Evolutionary conservation across 805 yeast species (phyloP).

Genomic region (Groenewaldozyma salmanticensis): DNA sequence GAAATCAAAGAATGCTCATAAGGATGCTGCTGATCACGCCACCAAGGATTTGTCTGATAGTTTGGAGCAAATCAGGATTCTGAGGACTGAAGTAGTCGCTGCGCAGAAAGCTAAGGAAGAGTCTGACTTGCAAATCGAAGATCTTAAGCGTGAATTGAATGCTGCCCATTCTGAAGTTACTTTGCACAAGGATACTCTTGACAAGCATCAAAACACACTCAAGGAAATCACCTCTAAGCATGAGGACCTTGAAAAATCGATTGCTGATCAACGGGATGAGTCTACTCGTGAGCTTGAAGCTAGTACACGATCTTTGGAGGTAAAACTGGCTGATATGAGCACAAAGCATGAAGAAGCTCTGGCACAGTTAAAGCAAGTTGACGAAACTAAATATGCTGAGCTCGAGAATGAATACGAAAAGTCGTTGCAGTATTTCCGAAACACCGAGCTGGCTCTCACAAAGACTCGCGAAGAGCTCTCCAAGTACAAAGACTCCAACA

Average conservation of each 20-base stretch:
- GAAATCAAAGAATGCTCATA: conserved; percentile 16
- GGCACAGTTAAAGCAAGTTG: conserved; percentile 12
- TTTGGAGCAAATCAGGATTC: conserved; percentile 12
- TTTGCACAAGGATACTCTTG: conserved; percentile 19
- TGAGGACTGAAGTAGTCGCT: conserved; percentile 15
- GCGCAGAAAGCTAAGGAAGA: conserved; percentile 9
- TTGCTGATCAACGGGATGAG: conserved; percentile 3
- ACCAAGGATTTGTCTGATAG: conserved; percentile 16
- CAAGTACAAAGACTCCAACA: conserved; percentile 47
- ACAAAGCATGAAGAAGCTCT: conserved; percentile 3
- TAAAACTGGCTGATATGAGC: not conserved
- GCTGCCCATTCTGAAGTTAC: conserved; percentile 19
- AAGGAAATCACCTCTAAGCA: conserved; percentile 17
- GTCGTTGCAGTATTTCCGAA: conserved; percentile 61
- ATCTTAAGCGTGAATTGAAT: conserved; percentile 20
- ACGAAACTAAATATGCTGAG: conserved; percentile 24
- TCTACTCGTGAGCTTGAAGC: conserved; percentile 12
- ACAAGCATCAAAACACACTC: conserved; percentile 15
- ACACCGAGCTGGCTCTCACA: conserved; percentile 64
- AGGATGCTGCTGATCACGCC: conserved; percentile 23
- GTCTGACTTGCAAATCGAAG: conserved; percentile 7
- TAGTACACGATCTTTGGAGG: not conserved
- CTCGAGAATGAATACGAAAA: conserved; percentile 61
- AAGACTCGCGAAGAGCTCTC: conserved; percentile 63
- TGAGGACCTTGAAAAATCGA: conserved; percentile 14